Evolutionary conservation across 1,139 yeast genomes (phyloP), one percentile per base, ranked within the genome.

Genomic region (Geotrichum fermentans): DNA sequence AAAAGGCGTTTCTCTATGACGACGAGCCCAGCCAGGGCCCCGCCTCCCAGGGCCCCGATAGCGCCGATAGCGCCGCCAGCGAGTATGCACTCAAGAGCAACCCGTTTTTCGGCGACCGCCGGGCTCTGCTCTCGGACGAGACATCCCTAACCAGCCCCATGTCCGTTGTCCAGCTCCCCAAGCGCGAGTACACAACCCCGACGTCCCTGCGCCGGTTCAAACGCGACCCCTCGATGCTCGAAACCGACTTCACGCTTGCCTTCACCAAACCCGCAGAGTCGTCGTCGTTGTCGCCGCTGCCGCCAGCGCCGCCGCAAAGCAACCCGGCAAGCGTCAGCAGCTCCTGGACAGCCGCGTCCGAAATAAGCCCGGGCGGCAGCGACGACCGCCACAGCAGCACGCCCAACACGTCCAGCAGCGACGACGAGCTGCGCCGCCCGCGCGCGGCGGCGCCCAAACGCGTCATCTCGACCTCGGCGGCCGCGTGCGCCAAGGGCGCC

Each of bases 41-140:
- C 20, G 20, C 14, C 7, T 5, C 5, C 6, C 38, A 10, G 20
- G 8, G 8, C 20, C 22, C 20, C 38, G 55, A 64, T 5, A 65
- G 69, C 49, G 62, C 58, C 28, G 52, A 56, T 11, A 65, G 56
- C 14, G 66, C 62, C 20, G 59, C 56, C 34, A 66, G 70, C 45
- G 59, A 63, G 36, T 66, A 69, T 51, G 67, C 69, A 2, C 51
- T 57, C 24, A 58, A 59, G 41, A 38, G 32, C n/a, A 43, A 35
- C 21, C 40, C 41, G 11, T 43, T 43, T 20, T 36, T 43, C 18
- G 47, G 41, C 35, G 38, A 34, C 38, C 8, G 10, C 28, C 6
- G 8, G 8, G 28, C 28, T 10, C 8, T 6, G 28, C 28, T 24
- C 28, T n/a, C n/a, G n/a, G n/a, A n/a, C n/a, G n/a, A n/a, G n/a